These are phyloP conservation scores for Macrolepiota fuliginosa DNA, from an alignment of 768 basidiomycete genomes.

Conservation along the genomic window DNA sequence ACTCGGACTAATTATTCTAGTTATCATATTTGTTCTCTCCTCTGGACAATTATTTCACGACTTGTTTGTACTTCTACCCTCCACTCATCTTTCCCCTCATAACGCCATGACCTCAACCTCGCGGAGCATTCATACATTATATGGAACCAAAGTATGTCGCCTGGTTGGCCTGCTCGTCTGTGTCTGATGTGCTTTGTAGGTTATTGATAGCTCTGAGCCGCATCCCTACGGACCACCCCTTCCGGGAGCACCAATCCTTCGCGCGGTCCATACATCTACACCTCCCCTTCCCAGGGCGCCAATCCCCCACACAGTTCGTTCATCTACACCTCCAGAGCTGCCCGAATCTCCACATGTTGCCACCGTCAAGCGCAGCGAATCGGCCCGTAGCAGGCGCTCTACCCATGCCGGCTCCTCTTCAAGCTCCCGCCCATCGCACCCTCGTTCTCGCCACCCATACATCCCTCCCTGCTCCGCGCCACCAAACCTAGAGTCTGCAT, in stretches of 20 bases:
- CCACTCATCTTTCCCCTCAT: neutral
- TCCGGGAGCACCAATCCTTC: conserved; percentile 1
- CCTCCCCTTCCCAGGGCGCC: neutral
- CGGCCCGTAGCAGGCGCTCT: neutral
- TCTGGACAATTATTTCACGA: too few species aligned
- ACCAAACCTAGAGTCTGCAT: neutral
- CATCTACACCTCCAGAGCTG: neutral
- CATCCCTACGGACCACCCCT: neutral
- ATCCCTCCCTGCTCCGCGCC: neutral
- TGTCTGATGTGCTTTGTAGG: neutral
- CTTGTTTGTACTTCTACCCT: neutral
- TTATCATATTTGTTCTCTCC: neutral
- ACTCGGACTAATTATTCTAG: neutral
- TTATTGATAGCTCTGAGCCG: neutral
- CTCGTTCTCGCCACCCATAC: neutral
- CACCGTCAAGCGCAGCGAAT: neutral
- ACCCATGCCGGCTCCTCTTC: neutral
- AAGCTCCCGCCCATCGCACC: neutral
- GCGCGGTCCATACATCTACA: neutral
- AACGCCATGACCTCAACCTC: neutral
- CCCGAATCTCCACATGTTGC: neutral
- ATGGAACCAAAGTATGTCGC: conserved; percentile 4
- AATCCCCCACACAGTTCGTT: neutral
- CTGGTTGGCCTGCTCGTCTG: neutral
- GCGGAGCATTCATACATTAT: neutral